Evolutionary conservation across 352 stramenopile genomes (phyloP).

Genomic region (Phytophthora meadii): DNA sequence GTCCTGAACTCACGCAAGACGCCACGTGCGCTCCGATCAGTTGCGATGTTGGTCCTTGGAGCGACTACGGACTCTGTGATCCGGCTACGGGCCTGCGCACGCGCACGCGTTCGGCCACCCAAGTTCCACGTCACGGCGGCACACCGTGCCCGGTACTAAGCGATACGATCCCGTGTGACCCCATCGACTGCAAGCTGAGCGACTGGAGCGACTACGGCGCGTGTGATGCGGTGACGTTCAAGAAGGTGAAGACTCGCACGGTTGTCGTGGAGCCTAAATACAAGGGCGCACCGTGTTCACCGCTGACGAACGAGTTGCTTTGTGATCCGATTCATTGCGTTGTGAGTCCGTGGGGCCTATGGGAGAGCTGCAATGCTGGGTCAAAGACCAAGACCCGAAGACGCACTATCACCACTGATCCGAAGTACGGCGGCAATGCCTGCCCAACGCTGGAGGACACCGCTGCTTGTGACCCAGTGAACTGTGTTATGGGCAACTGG

Average conservation of each 20-base stretch:
- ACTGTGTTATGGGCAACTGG: conserved; percentile 52
- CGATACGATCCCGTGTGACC: conserved; percentile 51
- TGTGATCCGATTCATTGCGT: conserved; percentile 64
- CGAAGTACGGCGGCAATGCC: conserved; percentile 45
- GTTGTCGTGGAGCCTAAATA: conserved; percentile 46
- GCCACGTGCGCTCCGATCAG: conserved; percentile 49
- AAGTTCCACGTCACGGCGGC: conserved; percentile 38
- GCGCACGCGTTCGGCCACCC: conserved; percentile 38
- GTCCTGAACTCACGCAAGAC: conserved; percentile 43
- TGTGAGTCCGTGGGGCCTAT: conserved; percentile 40
- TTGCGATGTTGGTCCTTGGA: conserved; percentile 49
- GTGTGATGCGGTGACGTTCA: conserved; percentile 53
- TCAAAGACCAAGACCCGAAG: conserved; percentile 50
- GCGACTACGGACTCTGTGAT: conserved; percentile 56
- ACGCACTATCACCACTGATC: conserved; percentile 25
- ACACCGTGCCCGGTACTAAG: conserved; percentile 36
- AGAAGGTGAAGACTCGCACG: conserved; percentile 51
- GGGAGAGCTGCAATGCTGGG: conserved; percentile 40
- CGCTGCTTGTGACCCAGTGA: conserved; percentile 48
- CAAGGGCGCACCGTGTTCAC: conserved; percentile 47
- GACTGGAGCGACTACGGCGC: conserved; percentile 49
- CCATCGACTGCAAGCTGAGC: conserved; percentile 50
- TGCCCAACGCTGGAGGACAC: conserved; percentile 41
- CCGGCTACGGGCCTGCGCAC: conserved; percentile 44
- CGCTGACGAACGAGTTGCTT: conserved; percentile 52